Conservation (phyloP, 2,329 filamentous ascomycete genomes). For the Cladosporium sp. region DNA sequence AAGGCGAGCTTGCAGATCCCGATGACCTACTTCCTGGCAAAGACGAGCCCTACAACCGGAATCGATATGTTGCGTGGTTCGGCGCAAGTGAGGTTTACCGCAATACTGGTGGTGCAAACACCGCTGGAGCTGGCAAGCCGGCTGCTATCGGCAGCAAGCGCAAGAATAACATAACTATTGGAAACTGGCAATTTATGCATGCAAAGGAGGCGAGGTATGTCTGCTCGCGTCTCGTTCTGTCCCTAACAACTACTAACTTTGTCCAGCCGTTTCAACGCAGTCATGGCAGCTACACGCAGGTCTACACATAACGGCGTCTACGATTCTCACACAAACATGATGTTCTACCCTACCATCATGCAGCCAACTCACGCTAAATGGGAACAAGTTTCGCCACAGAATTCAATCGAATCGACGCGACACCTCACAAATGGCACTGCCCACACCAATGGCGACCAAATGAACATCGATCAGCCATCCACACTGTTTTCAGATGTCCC, state of each 20-base stretch:
- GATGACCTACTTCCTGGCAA: conserved; percentile 70
- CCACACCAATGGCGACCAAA: neutral
- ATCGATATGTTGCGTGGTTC: conserved; percentile 98
- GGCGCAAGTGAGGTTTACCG: conserved; percentile 96
- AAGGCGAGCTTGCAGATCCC: conserved; percentile 88
- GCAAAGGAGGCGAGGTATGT: conserved; percentile 81
- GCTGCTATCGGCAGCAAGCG: conserved; percentile 64
- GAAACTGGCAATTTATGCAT: conserved; percentile 96
- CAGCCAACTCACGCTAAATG: conserved; percentile 85
- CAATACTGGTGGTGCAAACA: conserved; percentile 48
- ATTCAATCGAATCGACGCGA: conserved; percentile 22
- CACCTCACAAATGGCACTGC: conserved; percentile 15
- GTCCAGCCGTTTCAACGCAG: conserved; percentile 75
- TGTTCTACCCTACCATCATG: conserved; percentile 83
- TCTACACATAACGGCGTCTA: conserved; percentile 74
- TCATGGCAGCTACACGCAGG: conserved; percentile 64
- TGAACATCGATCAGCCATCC: conserved; percentile 16
- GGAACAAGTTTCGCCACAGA: conserved; percentile 59
- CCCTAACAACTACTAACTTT: conserved; percentile 17
- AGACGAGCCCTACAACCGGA: conserved; percentile 95
- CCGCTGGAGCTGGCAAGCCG: conserved; percentile 58
- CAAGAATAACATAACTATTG: conserved; percentile 81
- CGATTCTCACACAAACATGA: conserved; percentile 87
- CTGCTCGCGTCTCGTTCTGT: conserved; percentile 5
- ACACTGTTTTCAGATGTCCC: conserved; percentile 38